Evolutionary conservation across 2,329 filamentous ascomycete species (phyloP).

Genomic region (Epichloe scottii): DNA sequence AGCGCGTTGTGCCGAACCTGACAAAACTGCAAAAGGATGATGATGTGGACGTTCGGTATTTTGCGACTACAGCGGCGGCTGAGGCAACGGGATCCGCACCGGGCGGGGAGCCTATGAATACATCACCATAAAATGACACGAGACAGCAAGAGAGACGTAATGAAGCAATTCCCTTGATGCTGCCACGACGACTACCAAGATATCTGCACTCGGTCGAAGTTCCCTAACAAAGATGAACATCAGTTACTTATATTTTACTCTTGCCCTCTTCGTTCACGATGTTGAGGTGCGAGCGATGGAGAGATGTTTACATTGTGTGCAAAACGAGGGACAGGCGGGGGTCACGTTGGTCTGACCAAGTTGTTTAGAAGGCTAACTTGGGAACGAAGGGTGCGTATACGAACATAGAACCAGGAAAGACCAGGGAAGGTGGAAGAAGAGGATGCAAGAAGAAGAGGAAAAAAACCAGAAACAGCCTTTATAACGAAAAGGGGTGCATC

Average conservation of each 20-base stretch:
- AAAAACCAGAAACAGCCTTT: background rate
- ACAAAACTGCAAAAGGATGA: constrained; percentile 95
- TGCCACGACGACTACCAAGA: constrained; percentile 2
- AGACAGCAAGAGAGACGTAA: constrained; percentile 23
- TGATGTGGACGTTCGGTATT: constrained; percentile 96
- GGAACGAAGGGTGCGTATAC: background rate
- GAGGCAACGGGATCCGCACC: constrained; percentile 33
- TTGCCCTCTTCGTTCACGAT: background rate
- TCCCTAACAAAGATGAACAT: background rate
- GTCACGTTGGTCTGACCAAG: background rate
- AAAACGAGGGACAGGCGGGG: background rate
- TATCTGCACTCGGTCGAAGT: background rate
- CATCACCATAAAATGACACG: constrained; percentile 44
- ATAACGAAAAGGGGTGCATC: background rate
- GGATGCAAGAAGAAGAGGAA: background rate
- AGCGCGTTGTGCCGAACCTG: constrained; percentile 76
- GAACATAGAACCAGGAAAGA: background rate
- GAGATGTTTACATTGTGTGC: background rate
- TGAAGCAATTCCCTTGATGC: constrained; percentile 40
- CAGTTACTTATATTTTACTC: background rate
- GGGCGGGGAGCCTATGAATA: constrained; percentile 50
- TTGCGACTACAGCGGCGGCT: constrained; percentile 78
- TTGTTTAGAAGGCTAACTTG: background rate
- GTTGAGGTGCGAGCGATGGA: background rate
- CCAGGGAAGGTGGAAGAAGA: background rate